A percentile compares a stretch with the other conserved stretches of the same genome.
These are phyloP conservation scores for Mentha longifolia DNA, from an alignment of 257 asterid genomes.

Conservation along the genomic window DNA sequence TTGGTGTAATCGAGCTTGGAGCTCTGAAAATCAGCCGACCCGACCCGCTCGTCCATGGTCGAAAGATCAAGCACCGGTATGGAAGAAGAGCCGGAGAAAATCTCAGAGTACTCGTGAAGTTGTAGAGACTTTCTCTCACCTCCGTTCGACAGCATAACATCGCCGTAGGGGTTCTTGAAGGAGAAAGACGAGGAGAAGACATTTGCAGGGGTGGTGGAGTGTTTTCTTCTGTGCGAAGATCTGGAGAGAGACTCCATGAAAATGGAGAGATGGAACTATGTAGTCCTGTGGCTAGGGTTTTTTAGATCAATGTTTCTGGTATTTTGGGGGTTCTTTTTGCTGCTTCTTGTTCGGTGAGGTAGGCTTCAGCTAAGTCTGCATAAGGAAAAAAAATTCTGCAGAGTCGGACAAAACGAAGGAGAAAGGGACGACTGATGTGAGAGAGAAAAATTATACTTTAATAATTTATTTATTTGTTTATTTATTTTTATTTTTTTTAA, in stretches of 20 bases:
- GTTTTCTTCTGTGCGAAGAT: constrained; percentile 70
- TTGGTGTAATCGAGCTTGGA: constrained; percentile 68
- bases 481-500: too few species aligned
- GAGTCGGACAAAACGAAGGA: constrained; percentile 46
- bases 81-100: constrained; percentile 66
- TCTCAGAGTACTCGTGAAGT: constrained; percentile 69
- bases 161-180: constrained; percentile 74
- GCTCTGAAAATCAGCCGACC: constrained; percentile 45
- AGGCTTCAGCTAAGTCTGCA: constrained; percentile 31
- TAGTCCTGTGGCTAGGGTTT: constrained; percentile 36
- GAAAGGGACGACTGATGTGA: constrained; percentile 37
- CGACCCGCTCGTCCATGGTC: constrained; percentile 51
- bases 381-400: constrained; percentile 38
- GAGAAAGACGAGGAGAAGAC: constrained; percentile 45
- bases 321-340: background rate
- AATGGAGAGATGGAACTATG: constrained; percentile 18
- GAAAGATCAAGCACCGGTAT: constrained; percentile 86
- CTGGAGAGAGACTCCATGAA: constrained; percentile 73
- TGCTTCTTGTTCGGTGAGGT: constrained; percentile 32
- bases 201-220: constrained; percentile 34
- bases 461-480: too few species aligned
- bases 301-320: background rate
- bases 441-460: constrained; percentile 6
- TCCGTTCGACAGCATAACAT: constrained; percentile 47
- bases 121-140: constrained; percentile 41